Evolutionary conservation across 257 asterid species (phyloP).

Genomic region (Plectranthus barbatus): DNA sequence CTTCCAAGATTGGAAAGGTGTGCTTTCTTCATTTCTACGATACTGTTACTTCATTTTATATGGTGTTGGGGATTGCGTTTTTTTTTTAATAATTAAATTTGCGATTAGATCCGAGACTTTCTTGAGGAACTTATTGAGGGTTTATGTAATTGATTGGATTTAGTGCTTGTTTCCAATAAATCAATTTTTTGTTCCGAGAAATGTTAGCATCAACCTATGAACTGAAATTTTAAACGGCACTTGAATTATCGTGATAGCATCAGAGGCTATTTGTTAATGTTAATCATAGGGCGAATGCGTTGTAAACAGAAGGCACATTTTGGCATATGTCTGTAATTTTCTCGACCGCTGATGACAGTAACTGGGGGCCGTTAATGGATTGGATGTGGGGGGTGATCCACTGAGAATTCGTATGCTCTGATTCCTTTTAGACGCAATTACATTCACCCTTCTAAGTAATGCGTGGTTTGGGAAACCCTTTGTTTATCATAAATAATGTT

Average conservation of each 20-base stretch:
- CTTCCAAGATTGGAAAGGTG: slow-evolving; percentile 69
- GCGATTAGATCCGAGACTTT: neutral
- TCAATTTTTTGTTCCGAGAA: neutral
- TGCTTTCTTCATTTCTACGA: neutral
- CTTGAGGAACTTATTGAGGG: neutral
- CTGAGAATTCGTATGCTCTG: too few relatives aligned
- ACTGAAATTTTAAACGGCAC: too few relatives aligned
- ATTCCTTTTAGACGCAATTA: too few relatives aligned
- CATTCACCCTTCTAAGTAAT: too few relatives aligned
- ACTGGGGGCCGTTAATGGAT: too few relatives aligned
- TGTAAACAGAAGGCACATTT: neutral
- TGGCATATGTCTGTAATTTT: too few relatives aligned
- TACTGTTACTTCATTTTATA: neutral
- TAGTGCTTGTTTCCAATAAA: neutral
- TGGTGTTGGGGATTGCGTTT: neutral
- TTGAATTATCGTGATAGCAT: neutral
- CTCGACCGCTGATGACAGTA: too few relatives aligned
- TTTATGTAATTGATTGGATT: slow-evolving; percentile 1
- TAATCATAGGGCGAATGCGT: neutral
- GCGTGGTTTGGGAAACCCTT: too few relatives aligned
- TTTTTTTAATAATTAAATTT: neutral
- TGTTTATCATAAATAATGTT: too few relatives aligned
- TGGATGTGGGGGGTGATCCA: too few relatives aligned
- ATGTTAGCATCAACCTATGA: neutral
- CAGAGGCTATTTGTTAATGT: neutral